phyloP scores from a whole-genome alignment of 306 rosid genomes.

The Vigna hirtella region DNA sequence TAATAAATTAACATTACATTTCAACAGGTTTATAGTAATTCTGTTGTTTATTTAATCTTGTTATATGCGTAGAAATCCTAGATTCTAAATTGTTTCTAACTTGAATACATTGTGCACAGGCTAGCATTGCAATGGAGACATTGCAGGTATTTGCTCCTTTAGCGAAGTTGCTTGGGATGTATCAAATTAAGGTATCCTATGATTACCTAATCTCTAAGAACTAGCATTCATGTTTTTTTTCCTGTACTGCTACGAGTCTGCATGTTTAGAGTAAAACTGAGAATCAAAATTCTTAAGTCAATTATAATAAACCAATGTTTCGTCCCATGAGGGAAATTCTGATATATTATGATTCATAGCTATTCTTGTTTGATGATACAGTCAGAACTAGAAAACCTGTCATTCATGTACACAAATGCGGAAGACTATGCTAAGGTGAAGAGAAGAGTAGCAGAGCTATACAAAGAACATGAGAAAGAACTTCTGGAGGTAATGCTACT shows the following conservation, averaged over 20 bases:
- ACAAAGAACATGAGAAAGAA: constrained; percentile 94
- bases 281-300: constrained; percentile 27
- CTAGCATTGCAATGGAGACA: constrained; percentile 94
- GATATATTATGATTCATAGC: constrained; percentile 20
- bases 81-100: constrained; percentile 39
- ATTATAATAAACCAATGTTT: constrained; percentile 27
- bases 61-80: constrained; percentile 11
- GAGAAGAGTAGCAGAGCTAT: constrained; percentile 85
- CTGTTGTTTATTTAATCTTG: constrained; percentile 18
- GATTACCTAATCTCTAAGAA: constrained; percentile 4
- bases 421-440: constrained; percentile 95
- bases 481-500: constrained; percentile 73
- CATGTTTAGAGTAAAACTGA: constrained; percentile 21
- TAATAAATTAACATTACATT: no score
- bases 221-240: constrained; percentile 35
- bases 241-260: constrained; percentile 19
- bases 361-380: constrained; percentile 52
- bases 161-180: constrained; percentile 99
- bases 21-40: not conserved
- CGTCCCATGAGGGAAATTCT: constrained; percentile 24
- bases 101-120: constrained; percentile 57
- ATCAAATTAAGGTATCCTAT: constrained; percentile 90
- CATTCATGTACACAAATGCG: constrained; percentile 91
- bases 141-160: constrained; percentile 99
- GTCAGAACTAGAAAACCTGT: constrained; percentile 96